A percentile compares a stretch with the other conserved stretches of the same genome.
Evolutionary conservation across 495 filamentous ascomycete genomes (phyloP).

Genomic region (Aspergillus conjunctus): DNA sequence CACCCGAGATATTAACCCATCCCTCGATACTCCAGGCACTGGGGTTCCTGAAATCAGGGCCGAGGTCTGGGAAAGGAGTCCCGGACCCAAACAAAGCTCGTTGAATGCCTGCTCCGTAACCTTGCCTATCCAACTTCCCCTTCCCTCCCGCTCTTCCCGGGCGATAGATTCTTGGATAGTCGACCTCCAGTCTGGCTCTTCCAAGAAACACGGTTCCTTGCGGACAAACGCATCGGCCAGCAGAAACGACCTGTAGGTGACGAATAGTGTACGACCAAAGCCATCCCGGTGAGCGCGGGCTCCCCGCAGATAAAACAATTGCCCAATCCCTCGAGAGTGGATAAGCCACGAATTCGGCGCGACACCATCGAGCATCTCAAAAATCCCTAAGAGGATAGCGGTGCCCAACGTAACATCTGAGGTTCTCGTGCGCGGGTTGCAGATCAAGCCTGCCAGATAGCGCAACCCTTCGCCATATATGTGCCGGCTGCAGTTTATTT

Average conservation of each 20-base stretch:
- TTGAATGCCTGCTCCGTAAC: slow-evolving; percentile 31
- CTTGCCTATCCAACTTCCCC: slow-evolving; percentile 20
- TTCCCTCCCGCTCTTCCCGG: slow-evolving; percentile 21
- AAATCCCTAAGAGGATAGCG: slow-evolving; percentile 35
- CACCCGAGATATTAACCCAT: slow-evolving; percentile 18
- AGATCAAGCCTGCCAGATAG: slow-evolving; percentile 14
- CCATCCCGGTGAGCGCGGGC: slow-evolving; percentile 30
- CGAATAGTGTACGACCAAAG: slow-evolving; percentile 32
- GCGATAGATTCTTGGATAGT: slow-evolving; percentile 25
- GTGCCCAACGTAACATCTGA: slow-evolving; percentile 30
- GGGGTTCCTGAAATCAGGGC: slow-evolving; percentile 8
- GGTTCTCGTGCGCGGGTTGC: slow-evolving; percentile 18
- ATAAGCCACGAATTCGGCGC: slow-evolving; percentile 34
- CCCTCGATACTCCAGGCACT: neutral
- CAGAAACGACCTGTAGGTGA: slow-evolving; percentile 36
- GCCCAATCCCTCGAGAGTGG: slow-evolving; percentile 38
- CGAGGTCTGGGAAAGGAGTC: slow-evolving; percentile 26
- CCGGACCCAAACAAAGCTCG: slow-evolving; percentile 31
- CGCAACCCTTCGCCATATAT: slow-evolving; percentile 30
- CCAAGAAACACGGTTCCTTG: slow-evolving; percentile 35
- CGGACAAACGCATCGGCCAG: slow-evolving; percentile 33
- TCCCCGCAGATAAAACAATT: slow-evolving; percentile 35
- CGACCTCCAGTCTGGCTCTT: slow-evolving; percentile 31
- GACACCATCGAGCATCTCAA: slow-evolving; percentile 36
- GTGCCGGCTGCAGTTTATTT: slow-evolving; percentile 24